phyloP scores from a whole-genome alignment of 805 yeast genomes.

The Starmerella floris region DNA sequence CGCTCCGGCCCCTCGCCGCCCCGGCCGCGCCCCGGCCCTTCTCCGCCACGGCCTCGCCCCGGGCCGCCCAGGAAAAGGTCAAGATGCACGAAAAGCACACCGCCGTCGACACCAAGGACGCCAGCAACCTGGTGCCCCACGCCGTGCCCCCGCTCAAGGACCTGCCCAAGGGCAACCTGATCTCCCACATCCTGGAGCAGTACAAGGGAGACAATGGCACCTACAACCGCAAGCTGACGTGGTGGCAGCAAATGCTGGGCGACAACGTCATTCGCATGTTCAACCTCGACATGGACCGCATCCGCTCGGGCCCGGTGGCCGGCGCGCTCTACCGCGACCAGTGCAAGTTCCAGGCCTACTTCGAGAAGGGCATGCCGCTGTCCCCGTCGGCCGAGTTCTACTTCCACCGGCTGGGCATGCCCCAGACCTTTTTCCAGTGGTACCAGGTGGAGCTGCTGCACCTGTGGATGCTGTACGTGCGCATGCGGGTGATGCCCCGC shows the following conservation, averaged over 20 bases:
- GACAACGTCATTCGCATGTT: slow-evolving; percentile 32
- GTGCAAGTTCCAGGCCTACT: slow-evolving; percentile 66
- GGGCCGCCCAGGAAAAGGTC: slow-evolving; percentile 3
- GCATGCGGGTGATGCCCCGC: slow-evolving; percentile 94
- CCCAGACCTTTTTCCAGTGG: slow-evolving; percentile 89
- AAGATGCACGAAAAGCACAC: slow-evolving; percentile 21
- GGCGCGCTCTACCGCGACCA: slow-evolving; percentile 77
- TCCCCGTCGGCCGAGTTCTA: slow-evolving; percentile 68
- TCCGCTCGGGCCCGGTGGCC: slow-evolving; percentile 88
- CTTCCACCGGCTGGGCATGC: slow-evolving; percentile 70
- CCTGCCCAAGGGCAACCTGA: slow-evolving; percentile 22
- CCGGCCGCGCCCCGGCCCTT: too few species aligned
- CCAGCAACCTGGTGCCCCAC: slow-evolving; percentile 17
- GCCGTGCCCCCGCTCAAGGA: slow-evolving; percentile 18
- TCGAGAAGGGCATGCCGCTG: slow-evolving; percentile 28
- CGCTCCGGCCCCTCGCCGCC: too few species aligned
- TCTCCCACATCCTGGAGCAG: slow-evolving; percentile 23
- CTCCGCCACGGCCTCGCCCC: too few species aligned
- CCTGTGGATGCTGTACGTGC: slow-evolving; percentile 82
- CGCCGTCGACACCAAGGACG: slow-evolving; percentile 20
- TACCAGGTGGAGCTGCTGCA: slow-evolving; percentile 83
- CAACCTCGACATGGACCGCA: slow-evolving; percentile 76
- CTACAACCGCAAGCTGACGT: slow-evolving; percentile 18
- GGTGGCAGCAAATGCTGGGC: slow-evolving; percentile 27
- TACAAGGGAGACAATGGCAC: slow-evolving; percentile 23